Evolutionary conservation across 805 yeast species (phyloP).

Genomic region (Spathaspora hagerdaliae): DNA sequence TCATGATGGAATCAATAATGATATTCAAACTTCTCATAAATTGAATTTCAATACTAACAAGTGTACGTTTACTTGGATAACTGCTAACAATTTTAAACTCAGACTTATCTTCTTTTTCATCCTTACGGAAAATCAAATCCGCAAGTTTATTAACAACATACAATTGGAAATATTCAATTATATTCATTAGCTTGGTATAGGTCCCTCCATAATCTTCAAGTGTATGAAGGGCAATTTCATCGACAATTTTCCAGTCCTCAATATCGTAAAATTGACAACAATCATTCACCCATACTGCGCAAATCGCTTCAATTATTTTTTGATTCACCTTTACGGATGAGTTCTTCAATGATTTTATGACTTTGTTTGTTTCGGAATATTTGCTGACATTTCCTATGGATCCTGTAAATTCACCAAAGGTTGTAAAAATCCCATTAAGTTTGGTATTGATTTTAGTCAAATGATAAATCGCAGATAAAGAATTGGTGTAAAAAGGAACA

Average conservation of each 20-base stretch:
- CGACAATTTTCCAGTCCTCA: slow-evolving; percentile 37
- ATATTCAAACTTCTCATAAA: slow-evolving; percentile 42
- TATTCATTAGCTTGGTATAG: slow-evolving; percentile 31
- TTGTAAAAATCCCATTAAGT: slow-evolving; percentile 25
- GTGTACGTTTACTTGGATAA: slow-evolving; percentile 36
- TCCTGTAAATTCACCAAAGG: slow-evolving; percentile 27
- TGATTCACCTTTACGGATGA: slow-evolving; percentile 31
- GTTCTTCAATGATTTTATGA: slow-evolving; percentile 30
- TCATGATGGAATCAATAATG: slow-evolving; percentile 38
- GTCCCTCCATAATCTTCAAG: slow-evolving; percentile 15
- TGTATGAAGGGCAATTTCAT: slow-evolving; percentile 7
- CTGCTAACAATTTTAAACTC: slow-evolving; percentile 29
- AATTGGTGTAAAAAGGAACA: slow-evolving; percentile 37
- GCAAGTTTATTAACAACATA: slow-evolving; percentile 30
- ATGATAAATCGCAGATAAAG: slow-evolving; percentile 37
- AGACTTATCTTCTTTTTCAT: not conserved
- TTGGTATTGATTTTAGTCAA: slow-evolving; percentile 24
- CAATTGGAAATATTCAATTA: slow-evolving; percentile 33
- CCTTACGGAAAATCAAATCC: slow-evolving; percentile 18
- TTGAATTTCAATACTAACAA: slow-evolving; percentile 42
- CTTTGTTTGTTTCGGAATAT: slow-evolving; percentile 33
- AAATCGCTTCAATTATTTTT: slow-evolving; percentile 36
- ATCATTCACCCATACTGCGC: slow-evolving; percentile 44
- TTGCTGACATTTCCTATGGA: slow-evolving; percentile 29
- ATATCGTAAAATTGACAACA: slow-evolving; percentile 41